Evolutionary conservation across 2,329 filamentous ascomycete species (phyloP).

Genomic region (Coniochaeta hoffmannii): DNA sequence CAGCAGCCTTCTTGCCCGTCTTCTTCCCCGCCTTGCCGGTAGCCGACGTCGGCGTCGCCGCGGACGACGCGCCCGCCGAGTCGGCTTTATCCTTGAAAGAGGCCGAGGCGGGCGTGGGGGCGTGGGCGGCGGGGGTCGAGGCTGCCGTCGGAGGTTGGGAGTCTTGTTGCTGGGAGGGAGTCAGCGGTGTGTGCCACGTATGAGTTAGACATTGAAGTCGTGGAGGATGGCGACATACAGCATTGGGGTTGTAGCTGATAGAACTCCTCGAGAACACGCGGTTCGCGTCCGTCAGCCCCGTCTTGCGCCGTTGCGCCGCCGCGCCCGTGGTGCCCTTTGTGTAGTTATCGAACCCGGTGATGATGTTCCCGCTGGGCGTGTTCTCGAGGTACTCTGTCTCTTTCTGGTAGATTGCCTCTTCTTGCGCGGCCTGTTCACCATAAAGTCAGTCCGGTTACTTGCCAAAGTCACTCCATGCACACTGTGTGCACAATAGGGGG

Average conservation of each 20-base stretch:
- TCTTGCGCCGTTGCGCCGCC: conserved; percentile 56
- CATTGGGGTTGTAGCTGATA: conserved; percentile 48
- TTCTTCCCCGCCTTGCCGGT: conserved; percentile 41
- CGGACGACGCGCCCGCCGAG: conserved; percentile 33
- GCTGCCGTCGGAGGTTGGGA: conserved; percentile 10
- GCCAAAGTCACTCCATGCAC: no score
- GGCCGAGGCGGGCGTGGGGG: conserved; percentile 48
- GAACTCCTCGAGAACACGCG: conserved; percentile 64
- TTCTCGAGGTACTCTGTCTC: conserved; percentile 88
- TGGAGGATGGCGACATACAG: conserved; percentile 19
- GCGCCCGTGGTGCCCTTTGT: conserved; percentile 76
- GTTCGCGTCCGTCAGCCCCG: conserved; percentile 59
- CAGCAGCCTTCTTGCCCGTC: conserved; percentile 41
- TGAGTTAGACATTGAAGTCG: not conserved
- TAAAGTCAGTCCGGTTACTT: not conserved
- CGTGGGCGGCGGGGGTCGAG: conserved; percentile 34
- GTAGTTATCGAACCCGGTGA: conserved; percentile 96
- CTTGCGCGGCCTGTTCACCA: conserved; percentile 27
- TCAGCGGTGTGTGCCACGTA: conserved; percentile 2
- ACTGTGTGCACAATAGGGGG: conserved; percentile 10
- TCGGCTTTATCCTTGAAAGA: conserved; percentile 39
- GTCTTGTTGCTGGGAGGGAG: conserved; percentile 22
- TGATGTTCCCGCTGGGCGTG: conserved; percentile 86
- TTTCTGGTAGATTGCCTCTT: conserved; percentile 77
- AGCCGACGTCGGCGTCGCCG: conserved; percentile 48